A percentile compares a stretch with the other conserved stretches of the same genome.
phyloP scores from a whole-genome alignment of 768 basidiomycete species.

The Leucocoprinus sp. region DNA sequence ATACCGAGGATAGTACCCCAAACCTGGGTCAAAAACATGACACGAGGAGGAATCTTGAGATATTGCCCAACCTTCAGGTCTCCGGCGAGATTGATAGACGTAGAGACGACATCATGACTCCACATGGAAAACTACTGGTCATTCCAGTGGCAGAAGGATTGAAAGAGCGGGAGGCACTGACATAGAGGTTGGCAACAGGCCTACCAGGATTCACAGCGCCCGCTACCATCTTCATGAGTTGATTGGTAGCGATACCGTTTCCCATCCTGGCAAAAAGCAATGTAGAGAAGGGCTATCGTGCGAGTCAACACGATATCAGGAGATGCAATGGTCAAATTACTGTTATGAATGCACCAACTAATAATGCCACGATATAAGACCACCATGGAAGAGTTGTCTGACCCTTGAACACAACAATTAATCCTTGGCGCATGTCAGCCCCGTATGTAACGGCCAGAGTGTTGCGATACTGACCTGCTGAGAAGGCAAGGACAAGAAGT shows the following conservation, averaged over 20 bases:
- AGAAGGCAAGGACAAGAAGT: slow-evolving; percentile 41
- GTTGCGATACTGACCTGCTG: slow-evolving; percentile 34
- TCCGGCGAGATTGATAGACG: slow-evolving; percentile 42
- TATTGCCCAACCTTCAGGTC: slow-evolving; percentile 72
- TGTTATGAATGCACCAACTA: slow-evolving; percentile 38
- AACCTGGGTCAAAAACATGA: slow-evolving; percentile 59
- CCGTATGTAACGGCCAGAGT: neutral
- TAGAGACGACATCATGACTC: slow-evolving; percentile 54
- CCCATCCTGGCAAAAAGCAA: slow-evolving; percentile 52
- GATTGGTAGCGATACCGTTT: slow-evolving; percentile 50
- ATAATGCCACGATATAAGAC: slow-evolving; percentile 50
- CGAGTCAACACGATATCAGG: neutral
- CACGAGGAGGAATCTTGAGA: slow-evolving; percentile 58
- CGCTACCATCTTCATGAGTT: slow-evolving; percentile 60
- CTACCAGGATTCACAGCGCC: slow-evolving; percentile 53
- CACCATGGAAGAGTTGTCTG: slow-evolving; percentile 57
- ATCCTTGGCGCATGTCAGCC: slow-evolving; percentile 23
- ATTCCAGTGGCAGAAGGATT: neutral
- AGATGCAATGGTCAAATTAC: slow-evolving; percentile 15
- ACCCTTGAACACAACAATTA: slow-evolving; percentile 49
- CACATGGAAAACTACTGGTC: slow-evolving; percentile 51
- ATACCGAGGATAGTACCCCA: slow-evolving; percentile 53
- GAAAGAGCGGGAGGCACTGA: slow-evolving; percentile 18
- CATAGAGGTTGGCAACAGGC: slow-evolving; percentile 64
- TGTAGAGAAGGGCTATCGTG: slow-evolving; percentile 43